Percentiles rank a stretch among this genome's conserved stretches.
These are phyloP conservation scores for Biscutella auriculata DNA, from an alignment of 441 rosid species.

Conservation along the genomic window DNA sequence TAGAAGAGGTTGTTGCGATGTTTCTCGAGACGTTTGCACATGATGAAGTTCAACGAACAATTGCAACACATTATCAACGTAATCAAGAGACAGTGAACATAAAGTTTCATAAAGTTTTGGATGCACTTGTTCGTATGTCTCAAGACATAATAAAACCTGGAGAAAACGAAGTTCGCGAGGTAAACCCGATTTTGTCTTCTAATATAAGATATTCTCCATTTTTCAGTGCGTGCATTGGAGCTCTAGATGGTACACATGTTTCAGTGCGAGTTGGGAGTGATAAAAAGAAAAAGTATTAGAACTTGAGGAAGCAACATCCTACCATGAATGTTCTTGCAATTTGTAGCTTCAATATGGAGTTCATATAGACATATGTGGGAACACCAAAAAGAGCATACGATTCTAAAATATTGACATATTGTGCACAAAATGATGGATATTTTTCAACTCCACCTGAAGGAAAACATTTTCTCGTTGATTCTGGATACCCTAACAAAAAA, in stretches of 20 bases:
- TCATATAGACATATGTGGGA: background rate
- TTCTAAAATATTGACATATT: background rate
- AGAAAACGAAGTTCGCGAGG: background rate
- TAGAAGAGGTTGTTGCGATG: background rate
- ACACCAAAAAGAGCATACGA: background rate
- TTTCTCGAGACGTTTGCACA: background rate
- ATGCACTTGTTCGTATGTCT: background rate
- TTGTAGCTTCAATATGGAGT: background rate
- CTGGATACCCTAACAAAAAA: too few species aligned
- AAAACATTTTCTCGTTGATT: too few species aligned
- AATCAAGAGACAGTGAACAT: background rate
- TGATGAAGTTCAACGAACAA: background rate
- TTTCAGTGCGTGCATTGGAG: background rate
- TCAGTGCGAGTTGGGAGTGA: too few species aligned
- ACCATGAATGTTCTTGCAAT: too few species aligned
- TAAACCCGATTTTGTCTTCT: background rate
- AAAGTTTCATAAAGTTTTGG: background rate
- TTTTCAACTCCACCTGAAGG: background rate
- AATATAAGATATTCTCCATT: background rate
- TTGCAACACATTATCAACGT: background rate
- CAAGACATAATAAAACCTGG: background rate
- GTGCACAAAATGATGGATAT: background rate
- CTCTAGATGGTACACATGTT: background rate
- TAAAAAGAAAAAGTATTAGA: too few species aligned
- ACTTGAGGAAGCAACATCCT: too few species aligned